These are phyloP conservation scores for Fomitiporia mediterranea DNA, from an alignment of 1,284 basidiomycete genomes.

Conservation along the genomic window DNA sequence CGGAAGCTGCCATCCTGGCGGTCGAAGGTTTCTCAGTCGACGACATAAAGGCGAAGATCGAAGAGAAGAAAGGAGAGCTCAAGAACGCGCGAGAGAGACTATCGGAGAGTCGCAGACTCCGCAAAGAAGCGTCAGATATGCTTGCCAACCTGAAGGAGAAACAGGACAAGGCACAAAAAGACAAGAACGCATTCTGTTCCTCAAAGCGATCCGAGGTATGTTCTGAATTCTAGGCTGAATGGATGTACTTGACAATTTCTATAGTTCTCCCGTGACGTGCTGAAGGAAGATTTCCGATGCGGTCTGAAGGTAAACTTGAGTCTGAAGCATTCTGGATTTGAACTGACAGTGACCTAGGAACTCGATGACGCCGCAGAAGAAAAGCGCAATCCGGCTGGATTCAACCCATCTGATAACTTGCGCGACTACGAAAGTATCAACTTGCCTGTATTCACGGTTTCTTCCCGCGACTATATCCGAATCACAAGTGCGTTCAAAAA, in stretches of 20 bases:
- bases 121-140: conserved; percentile 44
- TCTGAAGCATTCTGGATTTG: conserved; percentile 23
- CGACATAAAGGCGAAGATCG: conserved; percentile 40
- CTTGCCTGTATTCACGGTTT: conserved; percentile 58
- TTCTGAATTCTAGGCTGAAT: conserved; percentile 4
- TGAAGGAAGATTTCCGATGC: conserved; percentile 55
- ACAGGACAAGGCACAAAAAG: conserved; percentile 42
- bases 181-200: conserved; percentile 60
- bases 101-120: conserved; percentile 35
- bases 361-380: conserved; percentile 48
- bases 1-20: conserved; percentile 26
- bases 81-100: conserved; percentile 38
- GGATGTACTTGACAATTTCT: not conserved
- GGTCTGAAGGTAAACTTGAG: conserved; percentile 57
- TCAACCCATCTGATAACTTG: conserved; percentile 46
- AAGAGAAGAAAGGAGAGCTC: conserved; percentile 37
- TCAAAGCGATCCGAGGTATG: conserved; percentile 51
- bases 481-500: conserved; percentile 37
- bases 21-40: conserved; percentile 38
- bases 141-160: conserved; percentile 44
- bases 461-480: conserved; percentile 55
- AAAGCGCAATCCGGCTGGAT: conserved; percentile 49
- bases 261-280: conserved; percentile 50
- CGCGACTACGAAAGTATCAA: conserved; percentile 55
- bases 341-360: not conserved